Evolutionary conservation across 257 asterid species (phyloP), one percentile per base, ranked within the genome.

Genomic region (Apocynum venetum): DNA sequence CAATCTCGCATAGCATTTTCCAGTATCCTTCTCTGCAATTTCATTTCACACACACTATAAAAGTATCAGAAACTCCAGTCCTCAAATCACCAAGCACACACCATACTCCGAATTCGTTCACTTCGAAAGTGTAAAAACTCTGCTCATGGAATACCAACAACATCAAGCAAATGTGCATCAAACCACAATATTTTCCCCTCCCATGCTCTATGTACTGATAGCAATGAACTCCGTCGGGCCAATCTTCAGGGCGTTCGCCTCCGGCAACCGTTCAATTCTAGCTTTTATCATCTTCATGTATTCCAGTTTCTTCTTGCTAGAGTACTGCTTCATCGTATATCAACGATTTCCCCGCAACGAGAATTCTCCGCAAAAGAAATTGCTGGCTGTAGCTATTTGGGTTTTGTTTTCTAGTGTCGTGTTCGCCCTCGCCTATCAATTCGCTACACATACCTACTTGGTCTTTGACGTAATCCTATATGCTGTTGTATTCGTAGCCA

Each of bases 331-430:
- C 51, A 9, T 8, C 20, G 19, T 38, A 2, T 79, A 79, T 8
- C 73, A 38, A 4, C 78, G 61, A 4, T 53, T 73, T 10, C 78
- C 82, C 9, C 69, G 0, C 4, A 0, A 57, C 25, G 41, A 73
- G 4, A 73, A 65, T 52, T 66, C 78, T 43, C 3, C 13, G 19
- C 82, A 46, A n/a, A 79, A 73, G 78, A 79, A 43, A 7, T 41
- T 61, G 4, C 60, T 79, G 47, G 82, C 31, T 7, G 74, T 73
- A 36, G 82, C 78, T 9, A 73, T 79, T 7, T 73, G 82, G 74
- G 52, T 73, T 56, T 31, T 64, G 0, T 64, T 64, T 79, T 38
- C 82, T 17, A 78, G 60, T 2, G 41, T 79, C 38, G 31, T 67
- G 13, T 79, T 64, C 59, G 82, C 74, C 4, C 9, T 79, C 56